Evolutionary conservation across 805 yeast species (phyloP), one percentile per base, ranked within the genome.

Genomic region (Nakazawaea holstii): DNA sequence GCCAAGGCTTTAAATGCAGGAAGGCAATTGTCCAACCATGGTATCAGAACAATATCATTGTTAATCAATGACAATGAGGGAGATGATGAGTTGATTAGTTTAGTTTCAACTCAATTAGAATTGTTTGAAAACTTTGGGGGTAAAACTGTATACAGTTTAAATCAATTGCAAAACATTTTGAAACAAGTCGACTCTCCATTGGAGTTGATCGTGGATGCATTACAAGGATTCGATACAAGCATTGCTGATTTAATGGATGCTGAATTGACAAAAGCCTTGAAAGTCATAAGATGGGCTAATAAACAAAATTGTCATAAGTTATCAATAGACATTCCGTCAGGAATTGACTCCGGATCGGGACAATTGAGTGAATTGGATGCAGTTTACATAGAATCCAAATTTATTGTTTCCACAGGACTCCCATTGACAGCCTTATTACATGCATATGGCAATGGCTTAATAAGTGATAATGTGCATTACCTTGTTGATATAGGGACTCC

Each of bases 301-400:
- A 61, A 60, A 30, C 68, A 71, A 7, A 59, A 61, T 11, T 63
- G 73, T 6, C 72, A 75, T 35, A 67, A 76, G 8, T 57, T 87
- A 66, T 85, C 96, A 0, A 59, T 90, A 27, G 96, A 89, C 58
- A 76, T 87, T 27, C 91, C 96, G 4, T 77, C 90, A 1, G 96
- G 96, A 4, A 68, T 84, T 36, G 95, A 87, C 58, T 83, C 90
- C 7, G 87, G 94, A 4, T 79, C 95, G 0, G 97, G 96, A 7
- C 66, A 69, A 14, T 56, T 61, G 11, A 41, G 68, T 65, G 26
- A 59, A 60, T 8, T 59, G 54, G 53, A 67, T 59, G 27, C 36
- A 9, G 14, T 31, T 9, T 27, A 17, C 36, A 58, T 83, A 8
- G 63, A 68, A 10, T 68, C 85, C 48, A 74, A 73, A 49, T 80